Percentiles rank a stretch among this genome's conserved stretches.
These are phyloP conservation scores for Wallacemonas sp. DNA, from an alignment of 208 protist species.

Conservation along the genomic window DNA sequence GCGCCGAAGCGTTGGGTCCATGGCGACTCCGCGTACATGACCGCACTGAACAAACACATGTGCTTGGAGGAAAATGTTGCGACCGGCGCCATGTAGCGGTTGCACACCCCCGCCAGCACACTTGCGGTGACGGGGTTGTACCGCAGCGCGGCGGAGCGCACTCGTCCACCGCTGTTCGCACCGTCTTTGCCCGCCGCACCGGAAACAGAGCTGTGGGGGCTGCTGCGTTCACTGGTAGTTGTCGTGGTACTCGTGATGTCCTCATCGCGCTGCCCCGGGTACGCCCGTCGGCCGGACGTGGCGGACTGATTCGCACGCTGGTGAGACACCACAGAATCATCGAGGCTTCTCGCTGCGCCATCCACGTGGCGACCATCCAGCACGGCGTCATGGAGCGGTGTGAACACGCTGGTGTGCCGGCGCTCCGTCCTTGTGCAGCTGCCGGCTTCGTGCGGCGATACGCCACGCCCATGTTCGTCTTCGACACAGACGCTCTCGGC, in stretches of 20 bases:
- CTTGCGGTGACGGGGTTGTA: slow-evolving; percentile 45
- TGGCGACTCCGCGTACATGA: slow-evolving; percentile 64
- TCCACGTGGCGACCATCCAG: not conserved
- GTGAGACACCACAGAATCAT: too few species aligned
- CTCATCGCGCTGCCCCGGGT: too few species aligned
- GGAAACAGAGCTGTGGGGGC: not conserved
- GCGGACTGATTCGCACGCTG: too few species aligned
- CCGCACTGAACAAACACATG: slow-evolving; percentile 66
- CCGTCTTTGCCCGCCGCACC: too few species aligned
- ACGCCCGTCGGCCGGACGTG: too few species aligned
- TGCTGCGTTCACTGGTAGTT: not conserved
- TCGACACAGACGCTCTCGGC: not conserved
- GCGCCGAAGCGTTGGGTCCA: slow-evolving; percentile 43
- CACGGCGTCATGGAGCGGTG: not conserved
- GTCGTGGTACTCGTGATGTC: too few species aligned
- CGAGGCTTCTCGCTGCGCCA: too few species aligned
- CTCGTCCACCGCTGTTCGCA: not conserved
- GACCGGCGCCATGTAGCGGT: slow-evolving; percentile 44
- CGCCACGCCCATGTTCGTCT: too few species aligned
- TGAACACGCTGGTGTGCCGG: not conserved
- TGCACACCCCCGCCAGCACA: slow-evolving; percentile 45
- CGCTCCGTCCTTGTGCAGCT: not conserved
- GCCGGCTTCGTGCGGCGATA: too few species aligned
- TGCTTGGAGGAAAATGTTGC: slow-evolving; percentile 67
- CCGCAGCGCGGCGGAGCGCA: slow-evolving; percentile 16